Conservation (phyloP, 176 grass and related monocot genomes). For the Echinochloa phyllopogon region DNA sequence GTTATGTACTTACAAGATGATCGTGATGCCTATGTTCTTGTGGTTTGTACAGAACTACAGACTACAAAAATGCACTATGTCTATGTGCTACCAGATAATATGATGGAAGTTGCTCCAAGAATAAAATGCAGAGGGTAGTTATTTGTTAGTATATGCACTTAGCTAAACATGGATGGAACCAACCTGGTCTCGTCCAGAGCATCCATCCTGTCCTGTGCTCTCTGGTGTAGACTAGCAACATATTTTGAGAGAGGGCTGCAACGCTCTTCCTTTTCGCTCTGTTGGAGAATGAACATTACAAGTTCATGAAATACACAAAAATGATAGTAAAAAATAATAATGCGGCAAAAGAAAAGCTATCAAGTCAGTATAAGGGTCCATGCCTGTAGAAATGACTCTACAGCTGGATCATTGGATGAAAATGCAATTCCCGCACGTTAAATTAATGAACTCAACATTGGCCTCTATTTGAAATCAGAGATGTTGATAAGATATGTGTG, state of each 20-base stretch:
- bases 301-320: slow-evolving; percentile 10
- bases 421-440: slow-evolving; percentile 60
- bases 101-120: not conserved
- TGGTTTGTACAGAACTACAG: slow-evolving; percentile 21
- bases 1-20: not conserved
- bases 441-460: slow-evolving; percentile 71
- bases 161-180: slow-evolving; percentile 16
- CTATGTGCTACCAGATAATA: slow-evolving; percentile 10
- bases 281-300: slow-evolving; percentile 42
- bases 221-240: slow-evolving; percentile 68
- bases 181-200: slow-evolving; percentile 81
- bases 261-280: slow-evolving; percentile 76
- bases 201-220: slow-evolving; percentile 67
- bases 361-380: not conserved
- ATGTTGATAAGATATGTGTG: slow-evolving; percentile 27
- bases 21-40: not conserved
- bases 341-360: not conserved
- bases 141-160: slow-evolving; percentile 14
- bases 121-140: slow-evolving; percentile 14
- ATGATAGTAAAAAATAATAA: slow-evolving; percentile 35
- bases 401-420: slow-evolving; percentile 73
- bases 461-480: slow-evolving; percentile 63
- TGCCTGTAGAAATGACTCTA: slow-evolving; percentile 81
- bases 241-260: slow-evolving; percentile 82
- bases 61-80: slow-evolving; percentile 18